These are phyloP conservation scores for Pseudonitzschia pungens DNA, from an alignment of 108 stramenopile species.

Conservation along the genomic window DNA sequence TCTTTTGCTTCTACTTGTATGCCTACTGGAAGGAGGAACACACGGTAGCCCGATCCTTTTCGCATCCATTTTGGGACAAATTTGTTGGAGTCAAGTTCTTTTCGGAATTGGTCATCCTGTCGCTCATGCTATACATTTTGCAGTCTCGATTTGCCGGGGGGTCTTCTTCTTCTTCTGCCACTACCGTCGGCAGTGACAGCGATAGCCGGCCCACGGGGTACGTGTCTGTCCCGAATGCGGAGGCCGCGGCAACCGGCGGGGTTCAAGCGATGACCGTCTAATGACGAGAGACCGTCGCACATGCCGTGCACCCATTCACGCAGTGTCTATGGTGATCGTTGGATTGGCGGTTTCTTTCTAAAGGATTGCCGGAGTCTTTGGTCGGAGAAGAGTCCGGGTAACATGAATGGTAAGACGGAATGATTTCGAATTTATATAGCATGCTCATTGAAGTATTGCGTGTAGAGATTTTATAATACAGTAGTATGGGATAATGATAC, in stretches of 20 bases:
- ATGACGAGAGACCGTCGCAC: not conserved
- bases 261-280: slow-evolving; percentile 9
- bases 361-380: no score
- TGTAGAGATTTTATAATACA: not conserved
- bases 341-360: no score
- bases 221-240: slow-evolving; percentile 40
- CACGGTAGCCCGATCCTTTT: slow-evolving; percentile 76
- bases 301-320: not conserved
- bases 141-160: slow-evolving; percentile 73
- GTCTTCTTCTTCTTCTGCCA: slow-evolving; percentile 13
- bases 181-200: not conserved
- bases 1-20: slow-evolving; percentile 68
- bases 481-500: slow-evolving; percentile 8
- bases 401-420: no score
- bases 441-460: not conserved
- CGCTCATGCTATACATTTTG: slow-evolving; percentile 90
- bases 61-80: slow-evolving; percentile 82
- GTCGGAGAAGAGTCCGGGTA: no score
- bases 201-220: slow-evolving; percentile 29
- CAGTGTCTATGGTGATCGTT: no score
- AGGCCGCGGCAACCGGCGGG: not conserved
- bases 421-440: no score
- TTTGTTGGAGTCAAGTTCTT: slow-evolving; percentile 87
- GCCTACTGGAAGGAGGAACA: slow-evolving; percentile 77
- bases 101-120: slow-evolving; percentile 85